These are phyloP conservation scores for Porcisia deanei DNA, from an alignment of 208 protist species.

Conservation along the genomic window DNA sequence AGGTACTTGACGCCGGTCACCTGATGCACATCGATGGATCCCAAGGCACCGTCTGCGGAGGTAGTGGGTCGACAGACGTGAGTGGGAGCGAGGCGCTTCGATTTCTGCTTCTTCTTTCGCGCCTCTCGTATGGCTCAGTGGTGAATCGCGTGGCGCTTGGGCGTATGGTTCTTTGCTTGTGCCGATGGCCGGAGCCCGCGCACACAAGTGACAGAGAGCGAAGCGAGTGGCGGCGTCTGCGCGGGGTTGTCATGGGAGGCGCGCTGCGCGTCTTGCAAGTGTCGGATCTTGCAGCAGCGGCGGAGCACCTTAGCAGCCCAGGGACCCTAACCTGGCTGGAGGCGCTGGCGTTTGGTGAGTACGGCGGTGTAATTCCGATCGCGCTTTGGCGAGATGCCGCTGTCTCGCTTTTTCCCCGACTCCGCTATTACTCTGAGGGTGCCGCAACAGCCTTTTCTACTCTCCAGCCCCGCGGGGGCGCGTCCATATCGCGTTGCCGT, in stretches of 20 bases:
- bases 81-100: neutral
- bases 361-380: conserved; percentile 33
- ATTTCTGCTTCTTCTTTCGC: conserved; percentile 40
- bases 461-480: neutral
- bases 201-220: neutral
- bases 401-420: neutral
- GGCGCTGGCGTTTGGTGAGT: conserved; percentile 42
- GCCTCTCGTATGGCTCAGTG: conserved; percentile 33
- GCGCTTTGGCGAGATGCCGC: conserved; percentile 51
- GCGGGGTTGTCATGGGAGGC: conserved; percentile 41
- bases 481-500: neutral
- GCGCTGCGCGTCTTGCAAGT: conserved; percentile 26
- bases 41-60: neutral
- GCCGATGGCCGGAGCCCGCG: conserved; percentile 16
- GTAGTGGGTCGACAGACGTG: neutral
- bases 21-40: neutral
- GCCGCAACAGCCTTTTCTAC: neutral
- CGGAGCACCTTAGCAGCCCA: neutral
- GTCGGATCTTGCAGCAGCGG: conserved; percentile 18
- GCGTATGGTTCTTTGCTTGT: conserved; percentile 16
- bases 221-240: conserved; percentile 63
- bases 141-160: conserved; percentile 15
- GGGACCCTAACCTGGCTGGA: conserved; percentile 39
- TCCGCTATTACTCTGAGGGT: neutral
- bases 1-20: conserved; percentile 19